These are phyloP conservation scores for Parasarocladium wereldwijsianum DNA, from an alignment of 2,329 filamentous ascomycete genomes.

Conservation along the genomic window DNA sequence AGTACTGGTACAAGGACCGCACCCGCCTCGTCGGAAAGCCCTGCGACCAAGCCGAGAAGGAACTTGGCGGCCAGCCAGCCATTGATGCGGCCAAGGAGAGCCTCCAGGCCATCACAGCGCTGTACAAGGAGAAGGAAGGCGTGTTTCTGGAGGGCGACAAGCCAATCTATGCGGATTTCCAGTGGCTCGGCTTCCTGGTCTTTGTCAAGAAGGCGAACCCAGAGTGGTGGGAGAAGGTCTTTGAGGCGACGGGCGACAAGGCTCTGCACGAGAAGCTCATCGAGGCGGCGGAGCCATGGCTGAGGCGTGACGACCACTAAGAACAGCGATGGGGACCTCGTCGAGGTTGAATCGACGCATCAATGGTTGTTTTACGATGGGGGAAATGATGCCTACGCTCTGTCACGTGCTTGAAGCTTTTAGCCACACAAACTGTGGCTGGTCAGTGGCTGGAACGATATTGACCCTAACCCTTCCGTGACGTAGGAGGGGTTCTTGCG, in stretches of 20 bases:
- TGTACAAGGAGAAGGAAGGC: conserved; percentile 43
- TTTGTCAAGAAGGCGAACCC: conserved; percentile 22
- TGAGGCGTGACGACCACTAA: conserved; percentile 4
- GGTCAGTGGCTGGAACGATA: no score
- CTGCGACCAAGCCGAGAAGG: conserved; percentile 31
- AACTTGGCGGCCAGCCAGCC: conserved; percentile 31
- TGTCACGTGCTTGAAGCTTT: no score
- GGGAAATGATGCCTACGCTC: no score
- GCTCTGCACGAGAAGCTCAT: conserved; percentile 4
- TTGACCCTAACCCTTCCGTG: no score
- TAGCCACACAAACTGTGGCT: no score
- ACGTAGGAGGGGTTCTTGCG: no score
- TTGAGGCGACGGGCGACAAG: conserved; percentile 11
- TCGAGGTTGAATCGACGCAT: no score
- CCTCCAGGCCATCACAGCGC: conserved; percentile 20
- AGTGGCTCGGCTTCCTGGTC: conserved; percentile 33
- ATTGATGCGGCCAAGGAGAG: conserved; percentile 28
- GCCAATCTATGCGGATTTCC: conserved; percentile 42
- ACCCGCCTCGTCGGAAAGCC: conserved; percentile 32
- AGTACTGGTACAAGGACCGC: conserved; percentile 43
- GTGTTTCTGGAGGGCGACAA: conserved; percentile 46
- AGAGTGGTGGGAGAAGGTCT: conserved; percentile 20
- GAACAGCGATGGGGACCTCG: no score
- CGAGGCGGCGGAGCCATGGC: conserved; percentile 3
- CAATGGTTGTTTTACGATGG: no score